phyloP scores from a whole-genome alignment of 345 rosid species.

The Melaleuca quinquenervia region DNA sequence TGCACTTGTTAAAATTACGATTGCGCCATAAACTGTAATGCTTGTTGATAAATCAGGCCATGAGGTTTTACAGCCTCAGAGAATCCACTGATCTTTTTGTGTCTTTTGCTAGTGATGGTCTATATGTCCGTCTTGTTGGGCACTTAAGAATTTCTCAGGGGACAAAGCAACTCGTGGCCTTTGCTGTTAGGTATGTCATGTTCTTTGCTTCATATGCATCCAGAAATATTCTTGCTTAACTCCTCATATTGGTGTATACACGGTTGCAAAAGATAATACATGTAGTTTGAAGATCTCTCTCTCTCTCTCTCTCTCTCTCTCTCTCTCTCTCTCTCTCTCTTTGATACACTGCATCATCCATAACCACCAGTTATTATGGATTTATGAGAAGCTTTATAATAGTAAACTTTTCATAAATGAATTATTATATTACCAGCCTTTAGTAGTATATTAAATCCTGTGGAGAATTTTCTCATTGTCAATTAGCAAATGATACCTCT shows the following conservation, averaged over 20 bases:
- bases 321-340: not conserved
- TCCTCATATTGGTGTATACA: not conserved
- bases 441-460: not conserved
- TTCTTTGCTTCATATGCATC: not conserved
- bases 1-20: not conserved
- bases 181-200: conserved; percentile 57
- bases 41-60: not conserved
- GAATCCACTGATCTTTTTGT: not conserved
- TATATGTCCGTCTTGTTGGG: conserved; percentile 72
- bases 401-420: not conserved
- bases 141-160: conserved; percentile 70
- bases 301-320: not conserved
- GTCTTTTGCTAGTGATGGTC: conserved; percentile 41
- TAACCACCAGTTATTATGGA: not conserved
- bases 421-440: not conserved
- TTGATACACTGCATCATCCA: not conserved
- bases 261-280: not conserved
- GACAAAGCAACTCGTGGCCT: conserved; percentile 48
- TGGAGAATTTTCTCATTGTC: not conserved
- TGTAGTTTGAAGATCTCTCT: not conserved
- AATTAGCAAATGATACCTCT: not conserved
- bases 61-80: not conserved
- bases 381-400: not conserved
- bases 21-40: not conserved
- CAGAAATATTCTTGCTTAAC: not conserved